Evolutionary conservation across 2,329 filamentous ascomycete genomes (phyloP).

Genomic region (Dactylellina haptotyla): DNA sequence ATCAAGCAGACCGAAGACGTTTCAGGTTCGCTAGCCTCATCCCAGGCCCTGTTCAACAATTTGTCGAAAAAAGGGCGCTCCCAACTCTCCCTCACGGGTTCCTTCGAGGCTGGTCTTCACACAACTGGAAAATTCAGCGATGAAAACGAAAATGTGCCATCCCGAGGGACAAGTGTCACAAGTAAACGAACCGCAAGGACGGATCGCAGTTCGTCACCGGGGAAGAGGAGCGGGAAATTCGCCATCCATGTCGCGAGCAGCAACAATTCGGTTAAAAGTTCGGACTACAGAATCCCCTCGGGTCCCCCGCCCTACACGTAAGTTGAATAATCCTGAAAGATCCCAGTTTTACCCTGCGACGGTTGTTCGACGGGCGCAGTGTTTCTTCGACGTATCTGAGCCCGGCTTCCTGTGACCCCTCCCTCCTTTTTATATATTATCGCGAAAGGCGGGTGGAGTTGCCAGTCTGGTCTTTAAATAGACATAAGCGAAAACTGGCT

Average conservation of each 20-base stretch:
- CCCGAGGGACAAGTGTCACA: constrained; percentile 50
- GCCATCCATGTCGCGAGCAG: constrained; percentile 38
- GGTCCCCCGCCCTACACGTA: constrained; percentile 52
- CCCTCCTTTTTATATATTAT: constrained; percentile 18
- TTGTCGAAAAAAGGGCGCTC: constrained; percentile 50
- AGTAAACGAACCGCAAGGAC: constrained; percentile 54
- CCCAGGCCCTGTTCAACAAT: constrained; percentile 54
- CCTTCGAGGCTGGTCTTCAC: constrained; percentile 47
- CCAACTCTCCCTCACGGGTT: constrained; percentile 45
- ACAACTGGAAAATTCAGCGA: constrained; percentile 44
- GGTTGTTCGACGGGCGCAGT: constrained; percentile 32
- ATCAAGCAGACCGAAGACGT: constrained; percentile 50
- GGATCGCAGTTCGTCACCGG: constrained; percentile 43
- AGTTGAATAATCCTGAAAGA: constrained; percentile 28
- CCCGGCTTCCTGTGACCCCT: constrained; percentile 26
- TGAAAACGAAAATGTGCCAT: constrained; percentile 49
- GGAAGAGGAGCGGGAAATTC: constrained; percentile 42
- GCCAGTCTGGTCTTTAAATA: constrained; percentile 51
- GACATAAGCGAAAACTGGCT: constrained; percentile 26
- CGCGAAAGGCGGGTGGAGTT: background rate
- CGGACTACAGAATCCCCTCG: constrained; percentile 45
- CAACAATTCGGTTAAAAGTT: constrained; percentile 40
- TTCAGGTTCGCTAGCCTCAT: constrained; percentile 54
- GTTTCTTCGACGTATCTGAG: constrained; percentile 39
- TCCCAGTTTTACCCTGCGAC: constrained; percentile 51